These are phyloP conservation scores for Epichloe baconii DNA, from an alignment of 2,329 filamentous ascomycete genomes.

Conservation along the genomic window DNA sequence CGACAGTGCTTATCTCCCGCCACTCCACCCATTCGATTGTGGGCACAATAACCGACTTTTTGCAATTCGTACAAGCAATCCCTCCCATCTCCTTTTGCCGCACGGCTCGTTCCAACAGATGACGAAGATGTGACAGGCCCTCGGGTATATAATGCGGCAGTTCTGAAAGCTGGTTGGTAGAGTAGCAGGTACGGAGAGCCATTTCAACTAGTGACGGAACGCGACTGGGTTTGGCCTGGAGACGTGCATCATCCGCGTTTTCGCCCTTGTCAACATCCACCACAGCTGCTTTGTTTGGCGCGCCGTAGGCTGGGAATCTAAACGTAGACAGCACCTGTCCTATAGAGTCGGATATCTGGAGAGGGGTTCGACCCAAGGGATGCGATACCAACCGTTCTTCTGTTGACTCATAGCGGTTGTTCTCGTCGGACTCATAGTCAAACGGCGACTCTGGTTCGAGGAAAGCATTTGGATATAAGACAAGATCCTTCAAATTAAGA, in stretches of 20 bases:
- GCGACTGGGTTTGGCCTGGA: constrained; percentile 12
- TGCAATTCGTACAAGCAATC: constrained; percentile 38
- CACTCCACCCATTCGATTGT: constrained; percentile 50
- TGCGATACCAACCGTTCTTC: constrained; percentile 13
- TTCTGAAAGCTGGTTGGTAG: constrained; percentile 27
- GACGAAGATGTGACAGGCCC: constrained; percentile 26
- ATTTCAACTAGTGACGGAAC: constrained; percentile 40
- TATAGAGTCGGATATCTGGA: constrained; percentile 18
- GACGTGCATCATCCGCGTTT: background rate
- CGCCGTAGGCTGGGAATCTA: constrained; percentile 13
- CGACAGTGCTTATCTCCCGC: constrained; percentile 28
- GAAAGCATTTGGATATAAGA: constrained; percentile 51
- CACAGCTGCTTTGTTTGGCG: constrained; percentile 12
- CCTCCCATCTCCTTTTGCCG: constrained; percentile 34
- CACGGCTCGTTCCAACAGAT: constrained; percentile 26
- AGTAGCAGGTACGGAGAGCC: constrained; percentile 33
- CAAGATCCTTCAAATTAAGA: constrained; percentile 36
- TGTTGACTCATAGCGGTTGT: background rate
- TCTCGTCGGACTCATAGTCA: constrained; percentile 2
- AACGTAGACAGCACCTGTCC: constrained; percentile 19
- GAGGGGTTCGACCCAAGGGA: constrained; percentile 17
- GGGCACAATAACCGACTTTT: constrained; percentile 34
- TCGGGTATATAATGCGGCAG: constrained; percentile 30
- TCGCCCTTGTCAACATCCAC: constrained; percentile 5
- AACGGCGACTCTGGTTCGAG: constrained; percentile 23